A percentile compares a stretch with the other conserved stretches of the same genome.
Conservation (phyloP, 148 eudicot species). For the Persicaria tinctoria region DNA sequence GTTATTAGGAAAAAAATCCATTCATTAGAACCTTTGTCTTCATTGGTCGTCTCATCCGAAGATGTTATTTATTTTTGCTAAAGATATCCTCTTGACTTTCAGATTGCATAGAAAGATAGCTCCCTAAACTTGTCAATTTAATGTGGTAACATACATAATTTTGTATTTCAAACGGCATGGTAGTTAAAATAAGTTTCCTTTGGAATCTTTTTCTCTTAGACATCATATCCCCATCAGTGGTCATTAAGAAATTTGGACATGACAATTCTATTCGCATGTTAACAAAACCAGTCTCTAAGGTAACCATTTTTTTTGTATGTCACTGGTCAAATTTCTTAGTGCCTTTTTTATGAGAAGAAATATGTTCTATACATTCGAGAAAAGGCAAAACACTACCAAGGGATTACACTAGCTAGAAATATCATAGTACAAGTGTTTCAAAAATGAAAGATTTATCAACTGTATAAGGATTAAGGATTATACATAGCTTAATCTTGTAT, state of each 20-base stretch:
- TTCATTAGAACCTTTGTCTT: too few relatives aligned
- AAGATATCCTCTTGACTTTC: too few relatives aligned
- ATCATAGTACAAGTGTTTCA: background rate
- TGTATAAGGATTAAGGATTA: background rate
- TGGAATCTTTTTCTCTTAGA: constrained; percentile 27
- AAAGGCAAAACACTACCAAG: background rate
- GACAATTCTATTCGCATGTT: constrained; percentile 22
- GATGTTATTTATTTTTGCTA: too few relatives aligned
- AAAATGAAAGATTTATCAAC: background rate
- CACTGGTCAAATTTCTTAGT: background rate
- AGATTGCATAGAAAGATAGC: too few relatives aligned
- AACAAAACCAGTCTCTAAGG: background rate
- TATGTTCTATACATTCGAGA: background rate
- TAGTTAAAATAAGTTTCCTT: constrained; percentile 21
- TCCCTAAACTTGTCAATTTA: too few relatives aligned
- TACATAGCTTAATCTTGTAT: background rate
- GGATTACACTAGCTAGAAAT: background rate
- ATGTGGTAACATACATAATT: too few relatives aligned
- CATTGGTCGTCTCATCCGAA: too few relatives aligned
- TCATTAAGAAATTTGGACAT: constrained; percentile 29
- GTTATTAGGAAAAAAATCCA: too few relatives aligned
- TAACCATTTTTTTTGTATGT: background rate
- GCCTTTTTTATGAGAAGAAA: background rate
- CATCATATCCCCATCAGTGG: constrained; percentile 42
- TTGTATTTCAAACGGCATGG: too few relatives aligned